phyloP scores from a whole-genome alignment of 306 rosid genomes.

The Quercus variabilis region DNA sequence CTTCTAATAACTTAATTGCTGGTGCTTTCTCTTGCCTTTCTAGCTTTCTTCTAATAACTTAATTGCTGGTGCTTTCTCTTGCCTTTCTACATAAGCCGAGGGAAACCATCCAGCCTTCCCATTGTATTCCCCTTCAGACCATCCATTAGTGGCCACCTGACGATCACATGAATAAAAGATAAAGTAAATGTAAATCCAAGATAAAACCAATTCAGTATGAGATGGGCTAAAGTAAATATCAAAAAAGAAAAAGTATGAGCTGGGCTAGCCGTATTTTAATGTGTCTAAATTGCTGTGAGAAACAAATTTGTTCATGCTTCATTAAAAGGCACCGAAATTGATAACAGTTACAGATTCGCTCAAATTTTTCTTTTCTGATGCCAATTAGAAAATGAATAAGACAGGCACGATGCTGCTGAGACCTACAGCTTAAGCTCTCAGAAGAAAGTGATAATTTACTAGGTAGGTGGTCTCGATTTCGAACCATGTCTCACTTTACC shows the following conservation, averaged over 20 bases:
- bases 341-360: neutral
- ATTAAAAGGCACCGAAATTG: neutral
- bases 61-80: slow-evolving; percentile 52
- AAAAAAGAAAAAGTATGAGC: neutral
- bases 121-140: slow-evolving; percentile 88
- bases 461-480: no score
- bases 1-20: slow-evolving; percentile 37
- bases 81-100: slow-evolving; percentile 77
- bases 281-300: neutral
- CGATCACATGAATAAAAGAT: neutral
- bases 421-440: no score
- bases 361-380: neutral
- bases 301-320: neutral
- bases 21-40: slow-evolving; percentile 60
- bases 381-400: neutral
- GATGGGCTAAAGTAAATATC: neutral
- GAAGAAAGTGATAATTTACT: no score
- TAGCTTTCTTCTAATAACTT: slow-evolving; percentile 35
- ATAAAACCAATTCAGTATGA: neutral
- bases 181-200: neutral
- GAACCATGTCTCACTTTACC: no score
- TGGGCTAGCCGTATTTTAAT: neutral
- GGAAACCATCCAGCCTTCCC: slow-evolving; percentile 95
- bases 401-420: neutral
- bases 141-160: slow-evolving; percentile 74